Evolutionary conservation across 768 basidiomycete genomes (phyloP).

Genomic region (Grammothele lineata): DNA sequence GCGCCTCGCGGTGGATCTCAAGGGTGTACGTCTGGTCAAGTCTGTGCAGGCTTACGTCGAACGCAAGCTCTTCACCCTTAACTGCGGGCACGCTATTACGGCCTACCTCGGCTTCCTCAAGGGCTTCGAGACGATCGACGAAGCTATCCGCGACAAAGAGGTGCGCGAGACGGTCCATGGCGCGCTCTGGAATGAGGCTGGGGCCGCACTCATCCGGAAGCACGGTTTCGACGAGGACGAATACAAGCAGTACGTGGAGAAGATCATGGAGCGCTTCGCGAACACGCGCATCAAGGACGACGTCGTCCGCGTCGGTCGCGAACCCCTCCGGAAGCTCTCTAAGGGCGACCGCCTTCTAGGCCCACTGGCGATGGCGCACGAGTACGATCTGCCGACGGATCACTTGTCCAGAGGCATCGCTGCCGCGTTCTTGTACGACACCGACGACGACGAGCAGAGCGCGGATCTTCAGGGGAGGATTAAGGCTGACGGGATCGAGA

Average conservation of each 20-base stretch:
- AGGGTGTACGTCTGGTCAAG: constrained; percentile 29
- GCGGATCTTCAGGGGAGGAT: constrained; percentile 28
- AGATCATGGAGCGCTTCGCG: constrained; percentile 29
- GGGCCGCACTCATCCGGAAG: constrained; percentile 32
- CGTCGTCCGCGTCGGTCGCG: constrained; percentile 32
- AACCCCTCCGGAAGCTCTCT: constrained; percentile 37
- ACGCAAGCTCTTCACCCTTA: constrained; percentile 41
- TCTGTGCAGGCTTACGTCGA: constrained; percentile 34
- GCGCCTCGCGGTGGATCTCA: constrained; percentile 22
- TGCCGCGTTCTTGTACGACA: constrained; percentile 31
- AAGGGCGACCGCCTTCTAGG: constrained; percentile 33
- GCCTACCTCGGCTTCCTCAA: constrained; percentile 36
- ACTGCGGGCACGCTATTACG: constrained; percentile 36
- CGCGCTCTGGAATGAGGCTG: constrained; percentile 32
- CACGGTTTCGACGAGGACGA: constrained; percentile 22
- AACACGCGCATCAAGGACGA: constrained; percentile 35
- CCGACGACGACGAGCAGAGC: constrained; percentile 31
- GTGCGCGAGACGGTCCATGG: constrained; percentile 25
- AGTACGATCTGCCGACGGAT: constrained; percentile 26
- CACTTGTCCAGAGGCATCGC: constrained; percentile 33
- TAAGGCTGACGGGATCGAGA: constrained; percentile 24
- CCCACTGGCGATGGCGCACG: constrained; percentile 31
- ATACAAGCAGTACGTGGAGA: constrained; percentile 30
- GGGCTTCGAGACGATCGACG: constrained; percentile 28
- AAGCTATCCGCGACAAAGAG: constrained; percentile 28